Evolutionary conservation across 1,139 yeast species (phyloP).

Genomic region (Yamadazyma epiphylla): DNA sequence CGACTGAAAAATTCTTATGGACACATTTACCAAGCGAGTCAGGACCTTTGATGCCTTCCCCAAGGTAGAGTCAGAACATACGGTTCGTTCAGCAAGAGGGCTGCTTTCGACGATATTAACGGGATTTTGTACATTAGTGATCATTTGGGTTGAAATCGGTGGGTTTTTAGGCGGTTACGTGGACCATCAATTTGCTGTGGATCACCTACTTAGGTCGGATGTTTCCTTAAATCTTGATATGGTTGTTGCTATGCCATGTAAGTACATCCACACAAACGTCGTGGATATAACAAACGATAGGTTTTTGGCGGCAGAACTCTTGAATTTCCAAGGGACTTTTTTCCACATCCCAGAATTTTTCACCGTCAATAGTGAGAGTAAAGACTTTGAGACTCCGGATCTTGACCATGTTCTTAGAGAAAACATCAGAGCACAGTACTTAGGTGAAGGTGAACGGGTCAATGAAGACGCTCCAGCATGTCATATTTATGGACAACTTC

Average conservation of each 20-base stretch:
- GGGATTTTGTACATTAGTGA: slow-evolving; percentile 54
- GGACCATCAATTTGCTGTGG: slow-evolving; percentile 75
- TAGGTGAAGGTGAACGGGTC: slow-evolving; percentile 33
- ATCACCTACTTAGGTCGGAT: slow-evolving; percentile 54
- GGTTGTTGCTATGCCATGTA: slow-evolving; percentile 83
- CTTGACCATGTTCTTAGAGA: slow-evolving; percentile 63
- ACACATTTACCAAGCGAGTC: slow-evolving; percentile 36
- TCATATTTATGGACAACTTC: slow-evolving; percentile 81
- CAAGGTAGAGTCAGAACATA: slow-evolving; percentile 74
- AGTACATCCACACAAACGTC: slow-evolving; percentile 68
- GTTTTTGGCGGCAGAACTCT: slow-evolving; percentile 69
- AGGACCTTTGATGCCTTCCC: slow-evolving; percentile 88
- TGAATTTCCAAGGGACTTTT: slow-evolving; percentile 61
- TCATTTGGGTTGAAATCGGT: slow-evolving; percentile 86
- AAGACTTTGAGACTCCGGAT: slow-evolving; percentile 56
- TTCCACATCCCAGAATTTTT: slow-evolving; percentile 52
- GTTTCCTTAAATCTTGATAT: slow-evolving; percentile 75
- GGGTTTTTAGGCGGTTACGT: slow-evolving; percentile 80
- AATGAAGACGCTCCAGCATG: slow-evolving; percentile 72
- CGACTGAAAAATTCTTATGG: slow-evolving; percentile 27
- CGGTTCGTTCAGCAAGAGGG: slow-evolving; percentile 72
- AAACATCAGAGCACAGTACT: slow-evolving; percentile 61
- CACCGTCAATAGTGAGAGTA: slow-evolving; percentile 39
- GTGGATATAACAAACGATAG: slow-evolving; percentile 76
- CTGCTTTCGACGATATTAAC: slow-evolving; percentile 72